phyloP scores from a whole-genome alignment of 1,139 yeast genomes.

The Pneumocystis carinii region DNA sequence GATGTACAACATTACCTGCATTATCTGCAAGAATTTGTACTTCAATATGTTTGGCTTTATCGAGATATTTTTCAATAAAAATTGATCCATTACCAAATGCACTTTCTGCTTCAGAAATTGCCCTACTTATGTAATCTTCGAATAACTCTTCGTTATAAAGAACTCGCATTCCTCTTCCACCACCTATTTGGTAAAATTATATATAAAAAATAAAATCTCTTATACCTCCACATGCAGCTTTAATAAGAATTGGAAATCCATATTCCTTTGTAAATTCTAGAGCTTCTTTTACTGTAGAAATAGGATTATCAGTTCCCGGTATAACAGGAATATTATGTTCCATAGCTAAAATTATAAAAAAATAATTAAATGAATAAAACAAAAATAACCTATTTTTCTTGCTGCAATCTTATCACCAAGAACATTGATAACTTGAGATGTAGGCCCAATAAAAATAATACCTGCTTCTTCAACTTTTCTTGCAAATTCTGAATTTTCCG shows the following conservation, averaged over 20 bases:
- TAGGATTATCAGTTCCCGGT: slow-evolving; percentile 98
- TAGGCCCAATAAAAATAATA: slow-evolving; percentile 93
- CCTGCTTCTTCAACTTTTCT: slow-evolving; percentile 81
- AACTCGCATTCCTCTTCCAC: slow-evolving; percentile 99
- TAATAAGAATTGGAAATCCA: slow-evolving; percentile 93
- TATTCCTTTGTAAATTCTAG: slow-evolving; percentile 57
- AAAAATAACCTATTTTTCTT: slow-evolving; percentile 36
- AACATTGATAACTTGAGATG: slow-evolving; percentile 74
- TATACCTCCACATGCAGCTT: slow-evolving; percentile 85
- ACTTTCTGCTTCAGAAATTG: slow-evolving; percentile 83
- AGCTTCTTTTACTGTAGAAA: slow-evolving; percentile 68
- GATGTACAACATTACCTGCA: slow-evolving; percentile 87
- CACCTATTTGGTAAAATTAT: slow-evolving; percentile 30
- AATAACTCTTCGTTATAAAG: slow-evolving; percentile 93
- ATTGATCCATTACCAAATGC: slow-evolving; percentile 98
- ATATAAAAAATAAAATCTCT: too few species aligned
- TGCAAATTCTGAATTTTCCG: slow-evolving; percentile 92
- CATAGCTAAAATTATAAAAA: slow-evolving; percentile 33
- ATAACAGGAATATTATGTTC: slow-evolving; percentile 79
- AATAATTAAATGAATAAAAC: too few species aligned
- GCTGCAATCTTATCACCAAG: slow-evolving; percentile 98
- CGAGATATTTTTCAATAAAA: slow-evolving; percentile 88
- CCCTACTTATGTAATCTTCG: slow-evolving; percentile 82
- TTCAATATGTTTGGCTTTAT: slow-evolving; percentile 94
- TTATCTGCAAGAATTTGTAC: slow-evolving; percentile 90